Base-by-base conservation (phyloP, 306 rosid genomes). In the Crotalaria pallida region DNA sequence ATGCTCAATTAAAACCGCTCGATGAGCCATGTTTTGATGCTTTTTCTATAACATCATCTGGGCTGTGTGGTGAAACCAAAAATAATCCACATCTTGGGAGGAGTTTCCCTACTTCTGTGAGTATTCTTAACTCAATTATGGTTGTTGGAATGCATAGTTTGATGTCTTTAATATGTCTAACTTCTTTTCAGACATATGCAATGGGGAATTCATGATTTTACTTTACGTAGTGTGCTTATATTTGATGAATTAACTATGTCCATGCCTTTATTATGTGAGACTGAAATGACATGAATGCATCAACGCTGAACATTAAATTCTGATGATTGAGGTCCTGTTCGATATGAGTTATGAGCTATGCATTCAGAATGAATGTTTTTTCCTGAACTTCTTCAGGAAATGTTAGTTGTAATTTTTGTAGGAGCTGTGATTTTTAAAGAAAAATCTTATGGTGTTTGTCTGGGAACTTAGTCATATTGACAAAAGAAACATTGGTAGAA, bases 1-100 rank as follows among this genome's bases (percentile, higher is more conserved):
- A 71, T 53, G 59, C 81, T 26, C 82, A 82, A 43, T 80, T 88
- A 2, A 82, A 83, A 43, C 58, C 49, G 31, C 81, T 80, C 9
- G 93, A 85, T 15, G 88, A 82, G 16, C 89, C 89, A 0, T 58
- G 76, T 31, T 74, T 71, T 61, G 96, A 85, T 72, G 71, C 65
- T 47, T 80, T 84, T 55, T 43, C 84, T n/a, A 58, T 66, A 3
- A 34, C 83, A 40, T 51, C 86, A 7, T 49, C 55, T 51, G 91
- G 72, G 24, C 34, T 50, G 50, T 72, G 66, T 52, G 67, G 23
- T 17, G 76, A 71, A 38, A 13, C 38, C 15, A 71, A 58, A 62
- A 67, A 16, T 43, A 68, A 68, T 4, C 57, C 71, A 10, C 79
- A 73, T 74, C 29, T 45, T 40, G 82, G 72, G 27, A 69, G 61